A percentile compares a stretch with the other conserved stretches of the same genome.
Conservation (phyloP, 257 asterid genomes). For the Jacaranda copaia region DNA sequence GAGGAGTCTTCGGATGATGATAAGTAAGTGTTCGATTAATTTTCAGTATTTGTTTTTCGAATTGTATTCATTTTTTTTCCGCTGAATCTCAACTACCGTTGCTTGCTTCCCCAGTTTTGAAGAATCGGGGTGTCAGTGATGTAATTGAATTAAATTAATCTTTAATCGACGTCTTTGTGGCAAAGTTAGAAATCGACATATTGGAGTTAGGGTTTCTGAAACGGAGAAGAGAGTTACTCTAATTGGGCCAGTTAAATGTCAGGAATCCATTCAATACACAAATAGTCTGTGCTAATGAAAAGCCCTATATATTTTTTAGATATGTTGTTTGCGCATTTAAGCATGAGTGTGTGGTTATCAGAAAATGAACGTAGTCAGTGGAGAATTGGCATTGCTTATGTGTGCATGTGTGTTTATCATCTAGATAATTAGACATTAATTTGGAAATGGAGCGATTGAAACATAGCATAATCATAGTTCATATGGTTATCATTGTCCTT, state of each 20-base stretch:
- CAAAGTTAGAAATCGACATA: not conserved
- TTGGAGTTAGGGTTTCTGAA: conserved; percentile 43
- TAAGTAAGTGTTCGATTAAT: conserved; percentile 37
- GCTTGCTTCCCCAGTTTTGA: not conserved
- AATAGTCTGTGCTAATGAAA: not conserved
- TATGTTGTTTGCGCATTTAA: conserved; percentile 27
- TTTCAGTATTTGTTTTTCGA: not conserved
- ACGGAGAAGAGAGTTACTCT: not conserved
- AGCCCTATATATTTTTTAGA: not conserved
- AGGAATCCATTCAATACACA: not conserved
- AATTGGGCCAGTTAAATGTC: not conserved
- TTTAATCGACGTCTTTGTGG: not conserved
- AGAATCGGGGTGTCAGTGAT: not conserved
- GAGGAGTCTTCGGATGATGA: conserved; percentile 60
- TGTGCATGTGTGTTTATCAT: conserved; percentile 3
- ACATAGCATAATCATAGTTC: not conserved
- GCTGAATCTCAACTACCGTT: not conserved
- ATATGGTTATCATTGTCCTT: not conserved
- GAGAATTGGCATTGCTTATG: conserved; percentile 5
- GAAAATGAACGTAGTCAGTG: conserved; percentile 27
- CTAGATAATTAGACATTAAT: not conserved
- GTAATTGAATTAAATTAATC: conserved; percentile 16
- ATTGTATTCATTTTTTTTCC: not conserved
- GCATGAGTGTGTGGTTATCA: conserved; percentile 27
- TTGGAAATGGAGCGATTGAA: not conserved